Conservation (phyloP, 2,329 filamentous ascomycete species). For the Byssoonygena ceratinophila region DNA sequence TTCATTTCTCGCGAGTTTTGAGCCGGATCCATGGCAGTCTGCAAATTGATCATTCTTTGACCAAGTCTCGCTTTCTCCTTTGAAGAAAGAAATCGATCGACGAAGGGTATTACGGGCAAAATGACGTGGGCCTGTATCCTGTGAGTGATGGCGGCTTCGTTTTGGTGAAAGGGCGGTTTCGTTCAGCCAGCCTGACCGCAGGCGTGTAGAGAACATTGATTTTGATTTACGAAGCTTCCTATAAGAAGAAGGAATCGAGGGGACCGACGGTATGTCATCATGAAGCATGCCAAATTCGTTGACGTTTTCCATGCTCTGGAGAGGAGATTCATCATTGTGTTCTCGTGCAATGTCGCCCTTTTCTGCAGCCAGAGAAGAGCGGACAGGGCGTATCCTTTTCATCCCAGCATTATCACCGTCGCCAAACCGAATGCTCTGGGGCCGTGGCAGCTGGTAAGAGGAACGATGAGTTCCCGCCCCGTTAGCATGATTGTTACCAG, state of each 20-base stretch:
- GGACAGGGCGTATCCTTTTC: neutral
- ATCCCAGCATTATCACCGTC: neutral
- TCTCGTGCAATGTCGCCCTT: constrained; percentile 16
- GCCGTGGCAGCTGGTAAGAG: neutral
- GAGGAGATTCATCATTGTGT: neutral
- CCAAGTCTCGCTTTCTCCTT: constrained; percentile 25
- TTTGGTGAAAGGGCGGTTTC: constrained; percentile 6
- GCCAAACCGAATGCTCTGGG: constrained; percentile 12
- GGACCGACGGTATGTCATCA: constrained; percentile 25
- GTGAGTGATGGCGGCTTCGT: constrained; percentile 7
- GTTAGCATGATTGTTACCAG: neutral
- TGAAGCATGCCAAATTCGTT: constrained; percentile 11
- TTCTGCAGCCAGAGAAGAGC: constrained; percentile 15
- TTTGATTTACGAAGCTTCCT: constrained; percentile 38
- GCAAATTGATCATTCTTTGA: constrained; percentile 20
- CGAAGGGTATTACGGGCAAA: constrained; percentile 24
- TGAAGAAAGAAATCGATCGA: constrained; percentile 37
- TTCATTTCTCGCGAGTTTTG: constrained; percentile 30
- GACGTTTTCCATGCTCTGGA: neutral
- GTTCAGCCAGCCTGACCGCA: constrained; percentile 21
- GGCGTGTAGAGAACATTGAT: constrained; percentile 39
- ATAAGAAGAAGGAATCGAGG: constrained; percentile 38
- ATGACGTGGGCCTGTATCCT: constrained; percentile 2
- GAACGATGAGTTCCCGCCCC: neutral
- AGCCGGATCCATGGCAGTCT: neutral